Evolutionary conservation across 768 basidiomycete genomes (phyloP).

Genomic region (Lanmaoa rubissima): DNA sequence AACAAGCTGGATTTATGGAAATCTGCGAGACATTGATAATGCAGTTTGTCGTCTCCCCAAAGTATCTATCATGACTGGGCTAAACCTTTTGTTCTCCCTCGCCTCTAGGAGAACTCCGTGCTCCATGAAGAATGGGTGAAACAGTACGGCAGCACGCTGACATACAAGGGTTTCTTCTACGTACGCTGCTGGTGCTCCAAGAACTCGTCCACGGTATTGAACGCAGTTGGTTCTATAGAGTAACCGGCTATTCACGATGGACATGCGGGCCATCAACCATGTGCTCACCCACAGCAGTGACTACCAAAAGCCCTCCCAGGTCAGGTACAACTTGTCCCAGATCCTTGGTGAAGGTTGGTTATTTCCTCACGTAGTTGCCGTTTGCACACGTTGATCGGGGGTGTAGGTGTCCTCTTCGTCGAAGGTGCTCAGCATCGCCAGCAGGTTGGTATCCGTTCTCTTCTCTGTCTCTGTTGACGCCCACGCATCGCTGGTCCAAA

Average conservation of each 20-base stretch:
- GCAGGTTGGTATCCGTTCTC: conserved; percentile 26
- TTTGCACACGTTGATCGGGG: not conserved
- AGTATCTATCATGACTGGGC: not conserved
- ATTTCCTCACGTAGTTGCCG: not conserved
- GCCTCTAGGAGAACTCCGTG: conserved; percentile 1
- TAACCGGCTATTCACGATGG: not conserved
- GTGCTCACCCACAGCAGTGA: conserved; percentile 1
- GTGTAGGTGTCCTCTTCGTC: not conserved
- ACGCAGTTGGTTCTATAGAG: not conserved
- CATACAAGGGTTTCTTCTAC: not conserved
- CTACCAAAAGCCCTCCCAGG: conserved; percentile 3
- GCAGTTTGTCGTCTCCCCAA: not conserved
- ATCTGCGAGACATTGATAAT: conserved; percentile 29
- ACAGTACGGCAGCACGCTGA: too few species aligned
- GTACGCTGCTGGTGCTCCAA: not conserved
- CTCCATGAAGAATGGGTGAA: conserved; percentile 6
- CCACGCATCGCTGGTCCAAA: not conserved
- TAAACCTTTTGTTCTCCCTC: not conserved
- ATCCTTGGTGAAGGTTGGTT: not conserved
- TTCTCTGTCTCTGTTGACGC: not conserved
- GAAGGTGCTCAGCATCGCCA: conserved; percentile 34
- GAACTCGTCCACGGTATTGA: not conserved
- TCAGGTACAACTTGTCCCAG: not conserved
- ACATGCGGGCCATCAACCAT: not conserved
- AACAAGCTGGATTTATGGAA: conserved; percentile 46